Base-by-base conservation (phyloP, 768 basidiomycete genomes). In the Pleurotus djamor region DNA sequence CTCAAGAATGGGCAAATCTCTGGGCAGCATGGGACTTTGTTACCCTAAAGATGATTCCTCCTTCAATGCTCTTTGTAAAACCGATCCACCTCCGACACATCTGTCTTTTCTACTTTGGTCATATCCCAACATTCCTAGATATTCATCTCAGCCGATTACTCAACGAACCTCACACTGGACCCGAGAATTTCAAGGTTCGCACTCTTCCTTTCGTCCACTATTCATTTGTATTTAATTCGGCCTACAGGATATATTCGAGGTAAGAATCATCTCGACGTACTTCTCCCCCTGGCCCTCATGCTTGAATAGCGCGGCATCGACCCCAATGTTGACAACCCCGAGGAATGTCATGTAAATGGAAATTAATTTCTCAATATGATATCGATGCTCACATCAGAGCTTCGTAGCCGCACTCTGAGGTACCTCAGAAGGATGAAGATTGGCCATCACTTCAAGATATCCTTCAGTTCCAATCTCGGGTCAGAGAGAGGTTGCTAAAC, bases 61-160 rank as follows among this genome's bases (percentile, higher is more conserved):
- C 82, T 16, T 83, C 86, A 32, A 91, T 98, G 89, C 78, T 96
- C 28, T 88, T 87, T 69, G 79, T 91, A 69, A 96, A 92, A 69
- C 96, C 96, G 3, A 98, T 98, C 61, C 88, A 97, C 67, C 76
- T 98, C 48, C 83, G 97, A 34, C 96, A 98, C 71, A 94, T 96
- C 59, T 96, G 94, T 67, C 80, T 98, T n/a, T 58, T 99, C 75
- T 98, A 98, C 72, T 68, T 93, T 10, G 96, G 96, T 0, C 97
- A 98, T 69, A 94, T 98, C 48, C 94, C 94, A 1, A 81, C 92
- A 16, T 97, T 96, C 76, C 72, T 96, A 62, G 96, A 97, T 66
- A 97, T 97, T 21, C 90, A 96, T 67, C 73, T 96, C 50, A 91
- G 92, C 2, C 79, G 81, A 51, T 72, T 94, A 10, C 71, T 97